Percentiles rank a stretch among this genome's conserved stretches.
Evolutionary conservation across 768 basidiomycete species (phyloP).

Genomic region (Russula foetens): DNA sequence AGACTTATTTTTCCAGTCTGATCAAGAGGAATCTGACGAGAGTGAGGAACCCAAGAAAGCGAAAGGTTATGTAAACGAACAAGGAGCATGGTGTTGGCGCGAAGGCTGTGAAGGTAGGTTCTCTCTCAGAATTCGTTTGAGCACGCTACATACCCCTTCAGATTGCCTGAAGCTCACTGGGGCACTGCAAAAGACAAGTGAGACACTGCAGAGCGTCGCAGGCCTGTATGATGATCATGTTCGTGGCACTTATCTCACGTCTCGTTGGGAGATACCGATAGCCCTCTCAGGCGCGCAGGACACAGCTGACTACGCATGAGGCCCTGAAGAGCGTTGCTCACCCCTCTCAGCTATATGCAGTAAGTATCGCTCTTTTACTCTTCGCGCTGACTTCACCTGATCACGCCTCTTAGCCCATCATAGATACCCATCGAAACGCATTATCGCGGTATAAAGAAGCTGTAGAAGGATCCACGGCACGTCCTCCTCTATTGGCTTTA

Average conservation of each 20-base stretch:
- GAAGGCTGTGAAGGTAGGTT: constrained; percentile 60
- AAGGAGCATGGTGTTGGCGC: constrained; percentile 85
- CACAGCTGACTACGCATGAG: constrained; percentile 69
- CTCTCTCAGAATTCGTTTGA: background rate
- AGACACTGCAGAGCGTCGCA: constrained; percentile 64
- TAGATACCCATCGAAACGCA: constrained; percentile 70
- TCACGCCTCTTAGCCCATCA: constrained; percentile 40
- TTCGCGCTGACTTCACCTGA: background rate
- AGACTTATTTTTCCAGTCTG: constrained; percentile 36
- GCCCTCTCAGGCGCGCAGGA: constrained; percentile 52
- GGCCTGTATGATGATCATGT: constrained; percentile 78
- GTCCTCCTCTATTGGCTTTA: background rate
- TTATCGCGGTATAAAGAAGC: constrained; percentile 57
- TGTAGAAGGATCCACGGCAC: constrained; percentile 31
- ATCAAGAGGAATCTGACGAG: constrained; percentile 32
- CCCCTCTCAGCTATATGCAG: constrained; percentile 64
- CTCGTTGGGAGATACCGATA: constrained; percentile 7
- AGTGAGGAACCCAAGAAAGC: constrained; percentile 25
- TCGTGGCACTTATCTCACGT: constrained; percentile 21
- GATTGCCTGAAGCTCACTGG: constrained; percentile 76
- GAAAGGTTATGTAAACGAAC: constrained; percentile 56
- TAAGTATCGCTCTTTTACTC: constrained; percentile 33
- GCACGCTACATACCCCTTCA: constrained; percentile 22
- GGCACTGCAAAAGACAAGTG: constrained; percentile 66
- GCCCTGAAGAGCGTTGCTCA: constrained; percentile 68